Percentiles rank a stretch among this genome's conserved stretches.
Conservation (phyloP, 352 stramenopile species). For the Phytopythium aichiense region DNA sequence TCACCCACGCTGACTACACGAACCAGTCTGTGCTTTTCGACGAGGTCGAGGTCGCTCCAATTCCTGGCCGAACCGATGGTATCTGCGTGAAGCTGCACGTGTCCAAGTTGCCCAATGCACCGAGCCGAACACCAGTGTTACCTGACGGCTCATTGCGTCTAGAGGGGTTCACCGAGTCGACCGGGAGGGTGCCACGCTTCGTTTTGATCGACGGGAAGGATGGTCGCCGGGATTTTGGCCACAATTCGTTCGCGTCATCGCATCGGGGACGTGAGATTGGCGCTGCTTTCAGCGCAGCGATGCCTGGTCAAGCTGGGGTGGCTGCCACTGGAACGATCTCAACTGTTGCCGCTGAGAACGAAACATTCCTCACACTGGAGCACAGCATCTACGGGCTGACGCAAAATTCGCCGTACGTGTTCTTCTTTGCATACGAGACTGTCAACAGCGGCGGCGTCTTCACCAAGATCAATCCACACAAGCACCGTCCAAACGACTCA, state of each 20-base stretch:
- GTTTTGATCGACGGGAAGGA: conserved; percentile 52
- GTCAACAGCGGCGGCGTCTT: conserved; percentile 62
- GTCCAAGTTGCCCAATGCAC: conserved; percentile 44
- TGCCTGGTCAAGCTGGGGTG: conserved; percentile 24
- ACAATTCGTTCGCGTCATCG: conserved; percentile 24
- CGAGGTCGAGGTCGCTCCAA: conserved; percentile 33
- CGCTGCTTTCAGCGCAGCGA: conserved; percentile 16
- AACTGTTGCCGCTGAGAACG: conserved; percentile 39
- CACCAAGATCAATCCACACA: conserved; percentile 62
- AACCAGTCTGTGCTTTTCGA: conserved; percentile 69
- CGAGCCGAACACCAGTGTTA: conserved; percentile 3
- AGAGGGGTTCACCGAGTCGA: conserved; percentile 17
- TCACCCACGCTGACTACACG: conserved; percentile 73
- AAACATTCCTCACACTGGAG: conserved; percentile 33
- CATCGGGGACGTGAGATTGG: conserved; percentile 18
- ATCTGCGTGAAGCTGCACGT: conserved; percentile 45
- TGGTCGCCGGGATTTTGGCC: conserved; percentile 26
- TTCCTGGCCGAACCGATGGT: conserved; percentile 36
- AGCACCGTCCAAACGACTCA: conserved; percentile 34
- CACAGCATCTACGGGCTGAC: conserved; percentile 34
- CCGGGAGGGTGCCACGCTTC: conserved; percentile 56
- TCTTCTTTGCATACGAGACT: conserved; percentile 80
- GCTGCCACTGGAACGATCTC: conserved; percentile 41
- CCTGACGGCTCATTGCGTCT: not conserved
- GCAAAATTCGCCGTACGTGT: conserved; percentile 46